These are phyloP conservation scores for Ogataea methanolica DNA, from an alignment of 805 yeast species.

Conservation along the genomic window DNA sequence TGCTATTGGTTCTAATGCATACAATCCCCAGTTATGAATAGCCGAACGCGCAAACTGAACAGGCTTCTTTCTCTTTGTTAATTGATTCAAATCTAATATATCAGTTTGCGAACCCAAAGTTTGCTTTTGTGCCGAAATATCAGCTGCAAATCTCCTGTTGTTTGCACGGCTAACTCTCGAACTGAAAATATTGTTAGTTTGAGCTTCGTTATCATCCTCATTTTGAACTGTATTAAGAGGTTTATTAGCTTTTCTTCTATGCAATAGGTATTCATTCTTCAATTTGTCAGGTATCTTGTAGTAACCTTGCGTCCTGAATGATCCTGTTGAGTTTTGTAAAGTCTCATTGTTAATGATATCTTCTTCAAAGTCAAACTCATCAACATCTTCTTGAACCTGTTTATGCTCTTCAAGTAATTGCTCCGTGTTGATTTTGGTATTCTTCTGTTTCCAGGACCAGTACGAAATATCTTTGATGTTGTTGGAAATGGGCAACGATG, in stretches of 20 bases:
- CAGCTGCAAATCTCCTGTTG: constrained; percentile 85
- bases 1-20: constrained; percentile 93
- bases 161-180: constrained; percentile 84
- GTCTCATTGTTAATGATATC: constrained; percentile 18
- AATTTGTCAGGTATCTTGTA: constrained; percentile 65
- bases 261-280: constrained; percentile 77
- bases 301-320: constrained; percentile 72
- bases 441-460: constrained; percentile 65
- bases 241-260: constrained; percentile 58
- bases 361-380: constrained; percentile 24
- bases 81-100: constrained; percentile 74
- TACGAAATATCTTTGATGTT: constrained; percentile 38
- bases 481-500: constrained; percentile 10
- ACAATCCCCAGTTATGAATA: constrained; percentile 97
- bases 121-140: constrained; percentile 74
- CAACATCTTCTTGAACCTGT: constrained; percentile 24
- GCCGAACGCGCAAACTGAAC: constrained; percentile 97
- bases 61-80: constrained; percentile 86
- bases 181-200: constrained; percentile 45
- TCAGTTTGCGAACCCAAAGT: constrained; percentile 79
- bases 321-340: constrained; percentile 46
- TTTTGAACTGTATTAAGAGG: constrained; percentile 71
- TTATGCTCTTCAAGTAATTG: constrained; percentile 17
- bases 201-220: constrained; percentile 46
- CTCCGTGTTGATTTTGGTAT: constrained; percentile 16